Percentiles rank a stretch among this genome's conserved stretches.
These are phyloP conservation scores for Aschersonia sp. DNA, from an alignment of 2,329 filamentous ascomycete species.

Conservation along the genomic window DNA sequence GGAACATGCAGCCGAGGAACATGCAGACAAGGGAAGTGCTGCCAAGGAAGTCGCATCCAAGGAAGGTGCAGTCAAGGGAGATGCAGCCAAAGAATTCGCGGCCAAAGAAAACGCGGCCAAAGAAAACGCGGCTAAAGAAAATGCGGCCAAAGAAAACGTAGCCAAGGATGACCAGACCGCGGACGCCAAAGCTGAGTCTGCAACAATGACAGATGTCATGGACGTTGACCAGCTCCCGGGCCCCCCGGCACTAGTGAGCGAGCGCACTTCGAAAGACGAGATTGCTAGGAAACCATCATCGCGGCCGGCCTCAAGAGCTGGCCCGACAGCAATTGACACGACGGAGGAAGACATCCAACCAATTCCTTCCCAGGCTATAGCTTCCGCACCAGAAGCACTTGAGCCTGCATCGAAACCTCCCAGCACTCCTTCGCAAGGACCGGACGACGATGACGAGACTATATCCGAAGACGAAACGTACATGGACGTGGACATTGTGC, in stretches of 20 bases:
- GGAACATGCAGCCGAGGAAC: no score
- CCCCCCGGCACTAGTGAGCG: neutral
- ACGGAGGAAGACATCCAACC: neutral
- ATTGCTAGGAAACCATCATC: neutral
- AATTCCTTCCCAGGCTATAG: neutral
- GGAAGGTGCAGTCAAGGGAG: no score
- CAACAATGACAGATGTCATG: constrained; percentile 22
- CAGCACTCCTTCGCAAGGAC: constrained; percentile 33
- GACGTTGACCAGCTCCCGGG: neutral
- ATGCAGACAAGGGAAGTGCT: no score
- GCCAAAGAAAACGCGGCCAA: no score
- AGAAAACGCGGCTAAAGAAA: no score
- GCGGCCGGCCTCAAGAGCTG: neutral
- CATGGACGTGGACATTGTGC: constrained; percentile 31
- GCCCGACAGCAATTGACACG: neutral
- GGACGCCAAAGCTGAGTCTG: constrained; percentile 17
- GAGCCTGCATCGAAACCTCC: constrained; percentile 19
- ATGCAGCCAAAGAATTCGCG: no score
- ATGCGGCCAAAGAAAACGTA: no score
- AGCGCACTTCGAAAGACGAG: constrained; percentile 1
- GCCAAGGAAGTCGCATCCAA: no score
- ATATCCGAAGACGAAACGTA: constrained; percentile 40
- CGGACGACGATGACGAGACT: constrained; percentile 36
- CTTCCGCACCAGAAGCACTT: constrained; percentile 11
- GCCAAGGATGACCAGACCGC: no score